Conservation (phyloP, 2,329 filamentous ascomycete species). For the Verticillium dahliae region DNA sequence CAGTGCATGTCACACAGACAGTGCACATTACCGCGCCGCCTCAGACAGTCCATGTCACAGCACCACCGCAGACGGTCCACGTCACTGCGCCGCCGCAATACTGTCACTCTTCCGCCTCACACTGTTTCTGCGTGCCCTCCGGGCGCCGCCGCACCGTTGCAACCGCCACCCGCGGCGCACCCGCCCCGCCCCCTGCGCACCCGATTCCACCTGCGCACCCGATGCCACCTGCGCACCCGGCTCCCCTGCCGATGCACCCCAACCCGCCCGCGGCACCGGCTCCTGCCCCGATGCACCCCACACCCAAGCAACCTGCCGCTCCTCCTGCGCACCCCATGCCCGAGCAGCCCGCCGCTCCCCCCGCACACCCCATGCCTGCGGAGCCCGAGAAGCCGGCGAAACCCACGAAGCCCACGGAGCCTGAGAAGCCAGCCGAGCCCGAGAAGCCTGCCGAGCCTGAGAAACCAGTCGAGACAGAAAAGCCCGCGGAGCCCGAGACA, state of each 20-base stretch:
- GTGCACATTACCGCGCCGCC: conserved; percentile 3
- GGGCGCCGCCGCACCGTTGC: background rate
- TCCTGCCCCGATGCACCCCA: background rate
- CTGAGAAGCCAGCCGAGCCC: background rate
- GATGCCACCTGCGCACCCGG: background rate
- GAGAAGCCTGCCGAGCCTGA: background rate
- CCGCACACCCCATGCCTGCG: background rate
- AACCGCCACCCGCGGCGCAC: background rate
- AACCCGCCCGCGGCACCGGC: background rate
- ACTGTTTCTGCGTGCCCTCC: background rate
- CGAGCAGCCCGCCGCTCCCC: background rate
- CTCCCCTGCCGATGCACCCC: background rate
- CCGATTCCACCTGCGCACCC: conserved; percentile 1
- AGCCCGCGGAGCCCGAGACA: background rate
- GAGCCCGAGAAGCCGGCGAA: background rate
- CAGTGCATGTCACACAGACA: background rate
- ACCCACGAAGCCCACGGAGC: background rate
- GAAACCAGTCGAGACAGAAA: background rate
- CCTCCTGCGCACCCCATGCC: conserved; percentile 1
- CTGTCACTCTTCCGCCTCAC: background rate
- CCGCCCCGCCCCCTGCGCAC: background rate
- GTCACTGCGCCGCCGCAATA: conserved; percentile 3
- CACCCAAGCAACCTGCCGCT: background rate
- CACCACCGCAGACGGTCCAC: conserved; percentile 2
- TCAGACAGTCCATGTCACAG: conserved; percentile 1